Evolutionary conservation across 1,284 basidiomycete species (phyloP), one percentile per base, ranked within the genome.

Genomic region (Rhodotorula sp.): DNA sequence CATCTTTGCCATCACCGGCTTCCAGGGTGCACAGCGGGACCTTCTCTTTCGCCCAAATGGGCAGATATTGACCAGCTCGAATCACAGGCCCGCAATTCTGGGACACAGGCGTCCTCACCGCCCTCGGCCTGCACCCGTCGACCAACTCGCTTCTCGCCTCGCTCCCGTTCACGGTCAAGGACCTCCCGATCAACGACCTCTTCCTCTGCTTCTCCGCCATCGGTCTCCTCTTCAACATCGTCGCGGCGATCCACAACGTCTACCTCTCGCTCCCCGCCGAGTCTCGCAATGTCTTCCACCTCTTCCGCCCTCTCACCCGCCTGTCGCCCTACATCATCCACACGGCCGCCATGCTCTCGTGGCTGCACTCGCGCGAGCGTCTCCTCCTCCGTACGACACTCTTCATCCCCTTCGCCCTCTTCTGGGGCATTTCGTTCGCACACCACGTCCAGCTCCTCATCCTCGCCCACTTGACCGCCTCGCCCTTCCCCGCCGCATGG

Each of bases 391-490:
- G 83, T 68, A 82, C 82, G 58, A 82, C 87, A 2, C 84, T 89
- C 29, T 88, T 97, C 77, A 81, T 98, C 9, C 92, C 94, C 1
- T 95, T 95, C 84, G 80, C 94, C 27, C 88, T 87, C 74, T 89
- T 89, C 55, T 98, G 94, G 93, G 95, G 78, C 29, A 48, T 77
- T 29, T 60, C 64, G 8, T 82, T 83, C 72, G 82, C 84, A 7
- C 84, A 85, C 77, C 82, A 85, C 61, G 94, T 97, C 55, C 92
- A 92, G 48, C 84, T 90, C 74, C 90, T 98, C 82, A 98, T 98
- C 79, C 82, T 97, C 47, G 92, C 94, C 0, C 95, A 99, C 80
- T 88, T 98, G 52, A 94, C 93, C 61, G 88, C 87, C 74, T 84
- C 86, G 51, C 83, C 87, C 10, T 96, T 97, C 83, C 94, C 94